Evolutionary conservation across 257 asterid species (phyloP).

Genomic region (Rehmannia glutinosa): DNA sequence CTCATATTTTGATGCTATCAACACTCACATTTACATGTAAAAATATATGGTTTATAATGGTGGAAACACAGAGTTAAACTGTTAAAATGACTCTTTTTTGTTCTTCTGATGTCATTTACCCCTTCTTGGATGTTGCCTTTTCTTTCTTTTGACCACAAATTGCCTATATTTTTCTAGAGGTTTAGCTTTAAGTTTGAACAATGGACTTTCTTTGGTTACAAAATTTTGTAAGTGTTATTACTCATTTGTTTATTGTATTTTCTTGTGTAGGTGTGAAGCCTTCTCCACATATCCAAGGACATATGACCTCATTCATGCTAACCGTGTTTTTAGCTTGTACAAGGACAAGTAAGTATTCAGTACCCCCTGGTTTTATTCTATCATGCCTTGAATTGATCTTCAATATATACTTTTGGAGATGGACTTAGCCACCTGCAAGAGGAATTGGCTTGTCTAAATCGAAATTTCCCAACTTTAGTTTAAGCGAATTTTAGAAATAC

Average conservation of each 20-base stretch:
- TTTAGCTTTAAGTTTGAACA: neutral
- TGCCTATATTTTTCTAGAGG: neutral
- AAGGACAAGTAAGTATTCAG: slow-evolving; percentile 65
- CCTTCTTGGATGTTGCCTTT: neutral
- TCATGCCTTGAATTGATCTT: neutral
- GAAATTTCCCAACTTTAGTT: neutral
- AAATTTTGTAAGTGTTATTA: neutral
- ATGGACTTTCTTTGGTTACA: neutral
- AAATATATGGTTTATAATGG: neutral
- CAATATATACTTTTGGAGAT: neutral
- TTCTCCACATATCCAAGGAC: slow-evolving; percentile 97
- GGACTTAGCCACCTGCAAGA: neutral
- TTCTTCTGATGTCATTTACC: neutral
- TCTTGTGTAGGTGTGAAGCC: slow-evolving; percentile 75
- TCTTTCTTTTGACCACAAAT: neutral
- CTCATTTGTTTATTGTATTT: slow-evolving; percentile 1
- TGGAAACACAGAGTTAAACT: neutral
- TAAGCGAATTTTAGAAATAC: neutral
- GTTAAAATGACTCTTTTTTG: neutral
- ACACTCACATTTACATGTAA: no score
- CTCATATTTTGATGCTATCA: no score
- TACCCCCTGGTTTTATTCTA: slow-evolving; percentile 10
- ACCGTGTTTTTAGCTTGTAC: slow-evolving; percentile 80
- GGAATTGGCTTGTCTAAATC: neutral
- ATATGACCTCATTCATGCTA: slow-evolving; percentile 92